Percentiles rank a stretch among this genome's conserved stretches.
Evolutionary conservation across 2,329 filamentous ascomycete species (phyloP).

Genomic region (Ophiocordyceps camponoti-rufipedis): DNA sequence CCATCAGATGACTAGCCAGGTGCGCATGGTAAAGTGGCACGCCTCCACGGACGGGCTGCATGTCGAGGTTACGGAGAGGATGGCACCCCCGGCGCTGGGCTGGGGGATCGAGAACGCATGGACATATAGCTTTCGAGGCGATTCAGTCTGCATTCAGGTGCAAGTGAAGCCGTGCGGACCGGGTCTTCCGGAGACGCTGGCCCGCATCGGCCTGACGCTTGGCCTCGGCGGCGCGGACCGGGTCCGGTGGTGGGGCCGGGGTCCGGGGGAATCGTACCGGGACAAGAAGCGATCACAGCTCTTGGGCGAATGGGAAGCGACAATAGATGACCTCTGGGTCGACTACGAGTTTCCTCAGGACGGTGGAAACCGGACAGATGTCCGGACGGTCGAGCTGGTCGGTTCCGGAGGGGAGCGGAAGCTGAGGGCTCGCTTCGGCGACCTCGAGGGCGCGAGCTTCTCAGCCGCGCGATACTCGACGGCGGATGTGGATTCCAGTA

Average conservation of each 20-base stretch:
- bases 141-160: slow-evolving; percentile 29
- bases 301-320: slow-evolving; percentile 31
- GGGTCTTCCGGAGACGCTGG: slow-evolving; percentile 36
- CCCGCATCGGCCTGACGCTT: slow-evolving; percentile 42
- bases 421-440: slow-evolving; percentile 25
- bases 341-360: slow-evolving; percentile 55
- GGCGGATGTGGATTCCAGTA: slow-evolving; percentile 30
- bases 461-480: slow-evolving; percentile 36
- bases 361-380: slow-evolving; percentile 44
- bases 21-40: slow-evolving; percentile 16
- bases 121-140: slow-evolving; percentile 34
- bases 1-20: slow-evolving; percentile 25
- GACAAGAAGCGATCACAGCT: slow-evolving; percentile 46
- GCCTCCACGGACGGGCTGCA: slow-evolving; percentile 11
- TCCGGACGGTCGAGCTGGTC: slow-evolving; percentile 36
- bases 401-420: slow-evolving; percentile 12
- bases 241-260: slow-evolving; percentile 48
- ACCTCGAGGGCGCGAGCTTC: slow-evolving; percentile 34
- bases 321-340: slow-evolving; percentile 33
- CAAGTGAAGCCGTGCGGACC: slow-evolving; percentile 26
- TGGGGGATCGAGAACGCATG: slow-evolving; percentile 36
- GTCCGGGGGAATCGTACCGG: slow-evolving; percentile 45
- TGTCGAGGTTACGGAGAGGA: slow-evolving; percentile 29
- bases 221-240: slow-evolving; percentile 18
- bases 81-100: slow-evolving; percentile 44